Conservation (phyloP, 225 moss, liverwort and hornwort genomes). For the Pseudoscleropodium purum region DNA sequence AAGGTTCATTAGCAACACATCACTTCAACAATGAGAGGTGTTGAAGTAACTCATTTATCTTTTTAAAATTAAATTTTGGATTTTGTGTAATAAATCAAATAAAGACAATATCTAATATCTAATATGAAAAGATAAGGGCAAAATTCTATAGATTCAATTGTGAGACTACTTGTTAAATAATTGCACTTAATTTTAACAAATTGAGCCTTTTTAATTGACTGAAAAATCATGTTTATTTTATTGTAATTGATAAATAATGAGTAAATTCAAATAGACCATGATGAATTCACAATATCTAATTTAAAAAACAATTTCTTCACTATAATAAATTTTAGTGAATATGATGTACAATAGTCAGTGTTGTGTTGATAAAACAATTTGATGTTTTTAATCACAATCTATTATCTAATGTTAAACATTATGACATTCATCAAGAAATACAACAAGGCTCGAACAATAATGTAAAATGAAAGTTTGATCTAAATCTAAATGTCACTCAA, state of each 20-base stretch:
- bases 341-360: neutral
- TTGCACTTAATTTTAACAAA: too few relatives aligned
- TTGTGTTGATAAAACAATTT: neutral
- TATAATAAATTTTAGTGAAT: too few relatives aligned
- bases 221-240: too few relatives aligned
- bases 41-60: too few relatives aligned
- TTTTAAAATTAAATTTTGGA: too few relatives aligned
- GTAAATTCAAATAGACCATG: too few relatives aligned
- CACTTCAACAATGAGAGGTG: neutral
- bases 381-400: neutral
- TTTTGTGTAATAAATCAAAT: accelerated
- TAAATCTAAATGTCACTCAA: neutral
- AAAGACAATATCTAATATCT: neutral
- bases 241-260: too few relatives aligned
- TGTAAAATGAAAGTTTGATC: neutral
- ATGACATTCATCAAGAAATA: neutral
- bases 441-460: neutral
- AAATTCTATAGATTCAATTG: neutral
- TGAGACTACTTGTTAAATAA: too few relatives aligned
- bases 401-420: neutral
- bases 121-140: too few relatives aligned
- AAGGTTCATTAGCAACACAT: neutral
- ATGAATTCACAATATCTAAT: neutral
- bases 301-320: neutral
- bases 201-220: too few relatives aligned